Conservation (phyloP, 768 basidiomycete species). For the Lentinula detonsa region DNA sequence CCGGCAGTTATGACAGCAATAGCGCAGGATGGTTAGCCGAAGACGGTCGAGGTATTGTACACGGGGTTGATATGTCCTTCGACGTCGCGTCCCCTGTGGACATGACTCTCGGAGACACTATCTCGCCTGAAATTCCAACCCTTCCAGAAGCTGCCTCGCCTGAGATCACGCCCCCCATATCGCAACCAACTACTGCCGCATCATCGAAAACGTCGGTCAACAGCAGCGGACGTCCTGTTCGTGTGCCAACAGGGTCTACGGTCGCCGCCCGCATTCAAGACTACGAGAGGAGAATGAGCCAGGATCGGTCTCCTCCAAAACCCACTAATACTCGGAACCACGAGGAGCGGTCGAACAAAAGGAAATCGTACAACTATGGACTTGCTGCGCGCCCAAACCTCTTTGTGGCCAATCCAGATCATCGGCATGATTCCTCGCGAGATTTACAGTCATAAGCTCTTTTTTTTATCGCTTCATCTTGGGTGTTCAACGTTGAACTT, state of each 20-base stretch:
- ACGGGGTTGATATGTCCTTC: conserved; percentile 3
- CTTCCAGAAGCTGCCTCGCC: conserved; percentile 12
- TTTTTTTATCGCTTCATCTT: neutral
- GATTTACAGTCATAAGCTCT: conserved; percentile 7
- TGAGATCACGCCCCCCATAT: neutral
- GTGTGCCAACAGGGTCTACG: conserved; percentile 17
- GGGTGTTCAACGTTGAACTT: neutral
- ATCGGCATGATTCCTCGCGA: conserved; percentile 14
- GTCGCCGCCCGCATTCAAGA: conserved; percentile 51
- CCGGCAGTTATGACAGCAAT: conserved; percentile 6
- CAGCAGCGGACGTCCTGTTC: conserved; percentile 8
- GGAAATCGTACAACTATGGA: conserved; percentile 48
- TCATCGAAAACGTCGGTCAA: neutral
- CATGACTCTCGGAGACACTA: conserved; percentile 13
- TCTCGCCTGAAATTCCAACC: conserved; percentile 4
- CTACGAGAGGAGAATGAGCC: conserved; percentile 56
- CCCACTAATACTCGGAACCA: conserved; percentile 34
- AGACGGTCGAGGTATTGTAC: conserved; percentile 2
- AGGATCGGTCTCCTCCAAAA: conserved; percentile 28
- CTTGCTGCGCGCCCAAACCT: conserved; percentile 57
- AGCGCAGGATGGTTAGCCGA: conserved; percentile 5
- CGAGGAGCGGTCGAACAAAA: conserved; percentile 35
- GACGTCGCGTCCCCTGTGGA: conserved; percentile 28
- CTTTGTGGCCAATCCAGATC: conserved; percentile 72
- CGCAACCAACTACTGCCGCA: conserved; percentile 7